phyloP scores from a whole-genome alignment of 495 filamentous ascomycete genomes.

The Cercophora sp. region DNA sequence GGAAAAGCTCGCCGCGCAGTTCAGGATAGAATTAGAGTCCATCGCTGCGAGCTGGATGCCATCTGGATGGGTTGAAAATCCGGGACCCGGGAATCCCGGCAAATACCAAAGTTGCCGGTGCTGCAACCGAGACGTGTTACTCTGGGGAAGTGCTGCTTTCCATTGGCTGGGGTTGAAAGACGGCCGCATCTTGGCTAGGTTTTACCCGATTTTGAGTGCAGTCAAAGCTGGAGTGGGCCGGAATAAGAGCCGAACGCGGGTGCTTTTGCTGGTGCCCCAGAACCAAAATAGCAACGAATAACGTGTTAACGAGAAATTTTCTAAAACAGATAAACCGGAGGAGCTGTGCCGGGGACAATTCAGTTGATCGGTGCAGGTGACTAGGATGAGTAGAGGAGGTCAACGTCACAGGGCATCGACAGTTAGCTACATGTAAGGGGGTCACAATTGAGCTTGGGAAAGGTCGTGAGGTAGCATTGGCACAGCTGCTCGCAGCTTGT shows the following conservation, averaged over 20 bases:
- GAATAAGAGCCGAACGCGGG: not conserved
- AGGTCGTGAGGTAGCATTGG: too few species aligned
- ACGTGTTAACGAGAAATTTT: not conserved
- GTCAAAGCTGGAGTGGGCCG: not conserved
- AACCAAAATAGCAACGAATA: not conserved
- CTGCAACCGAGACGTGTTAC: not conserved
- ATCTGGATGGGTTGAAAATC: not conserved
- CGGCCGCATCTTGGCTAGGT: not conserved
- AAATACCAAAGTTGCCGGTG: not conserved
- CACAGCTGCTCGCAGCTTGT: too few species aligned
- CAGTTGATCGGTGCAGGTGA: too few species aligned
- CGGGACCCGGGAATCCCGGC: not conserved
- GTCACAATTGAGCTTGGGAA: too few species aligned
- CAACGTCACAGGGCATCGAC: too few species aligned
- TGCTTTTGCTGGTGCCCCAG: not conserved
- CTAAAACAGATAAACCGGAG: too few species aligned
- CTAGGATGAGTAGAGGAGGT: too few species aligned
- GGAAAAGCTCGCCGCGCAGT: not conserved
- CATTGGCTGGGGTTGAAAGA: not conserved
- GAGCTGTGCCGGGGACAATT: too few species aligned
- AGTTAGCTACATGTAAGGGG: too few species aligned
- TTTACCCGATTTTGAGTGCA: conserved; percentile 1
- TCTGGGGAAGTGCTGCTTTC: not conserved
- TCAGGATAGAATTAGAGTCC: too few species aligned
- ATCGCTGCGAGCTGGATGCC: not conserved